Base-by-base conservation (phyloP, 768 basidiomycete genomes). In the Coprinopsis marcescibilis region DNA sequence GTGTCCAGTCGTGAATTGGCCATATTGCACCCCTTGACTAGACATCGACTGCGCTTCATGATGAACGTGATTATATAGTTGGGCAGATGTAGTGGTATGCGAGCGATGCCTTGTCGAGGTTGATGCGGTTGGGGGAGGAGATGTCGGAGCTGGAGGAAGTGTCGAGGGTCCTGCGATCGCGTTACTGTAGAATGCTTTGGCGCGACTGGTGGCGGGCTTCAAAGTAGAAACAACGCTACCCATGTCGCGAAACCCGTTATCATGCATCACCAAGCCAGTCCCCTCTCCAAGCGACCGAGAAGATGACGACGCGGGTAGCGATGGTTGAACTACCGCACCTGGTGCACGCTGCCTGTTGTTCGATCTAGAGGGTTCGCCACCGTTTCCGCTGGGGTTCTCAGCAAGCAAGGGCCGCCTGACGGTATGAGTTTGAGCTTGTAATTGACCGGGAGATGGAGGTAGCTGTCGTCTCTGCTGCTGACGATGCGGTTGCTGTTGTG, bases 111-210 rank as follows among this genome's bases (percentile, higher is more conserved):
- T 19, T 10, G 20, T 40, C n/a, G 29, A 32, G 29, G 29, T 8
- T n/a, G n/a, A n/a, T n/a, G 29, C 29, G 17, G 38, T 40, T 19
- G 11, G 7, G 20, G 38, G 11, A 10, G 8, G 8, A n/a, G 17
- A 24, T 12, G 38, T 15, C 21, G 20, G 4, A 15, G 38, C 6
- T 23, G 17, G 15, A 40, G 21, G 8, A 12, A 24, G 38, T 6
- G 17, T 40, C 25, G 38, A 40, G 21, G 38, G 38, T 8, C 38
- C 38, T 4, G 38, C 20, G 25, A 40, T 24, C 11, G 17, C 38
- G 17, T 40, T 40, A 23, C 38, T 40, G 25, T 40, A 40, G 38
- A 40, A 40, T 4, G 38, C 38, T 23, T 10, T 40, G 11, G 38
- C 20, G 11, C 15, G 21, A 8, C n/a, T 8, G 38, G 17, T 40